A percentile compares a stretch with the other conserved stretches of the same genome.
These are phyloP conservation scores for Fallopia convolvulus DNA, from an alignment of 148 eudicot species.

Conservation along the genomic window DNA sequence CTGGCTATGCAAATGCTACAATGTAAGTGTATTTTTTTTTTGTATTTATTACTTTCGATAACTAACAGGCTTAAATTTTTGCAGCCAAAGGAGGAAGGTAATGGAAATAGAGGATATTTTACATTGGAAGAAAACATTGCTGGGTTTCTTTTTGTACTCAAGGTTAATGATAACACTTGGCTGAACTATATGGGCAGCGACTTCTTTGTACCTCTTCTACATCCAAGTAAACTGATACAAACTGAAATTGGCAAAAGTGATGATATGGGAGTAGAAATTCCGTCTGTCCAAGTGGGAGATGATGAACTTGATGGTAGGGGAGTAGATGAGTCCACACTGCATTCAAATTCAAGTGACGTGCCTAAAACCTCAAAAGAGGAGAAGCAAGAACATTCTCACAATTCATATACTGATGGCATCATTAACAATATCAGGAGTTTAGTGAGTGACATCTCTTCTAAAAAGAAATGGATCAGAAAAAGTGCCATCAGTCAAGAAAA, in stretches of 20 bases:
- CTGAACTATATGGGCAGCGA: constrained; percentile 72
- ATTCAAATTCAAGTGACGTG: constrained; percentile 15
- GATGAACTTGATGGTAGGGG: constrained; percentile 20
- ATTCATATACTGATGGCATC: constrained; percentile 52
- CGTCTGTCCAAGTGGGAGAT: constrained; percentile 12
- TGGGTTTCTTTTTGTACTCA: constrained; percentile 75
- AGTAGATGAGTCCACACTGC: constrained; percentile 9
- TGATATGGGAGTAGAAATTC: neutral
- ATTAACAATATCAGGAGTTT: constrained; percentile 65
- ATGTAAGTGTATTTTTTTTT: neutral
- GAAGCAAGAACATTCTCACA: constrained; percentile 34
- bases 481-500: constrained; percentile 68
- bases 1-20: neutral
- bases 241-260: neutral
- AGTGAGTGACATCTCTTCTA: constrained; percentile 66
- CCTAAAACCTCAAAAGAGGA: constrained; percentile 18
- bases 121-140: constrained; percentile 37
- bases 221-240: constrained; percentile 15
- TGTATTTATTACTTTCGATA: neutral
- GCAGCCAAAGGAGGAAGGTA: constrained; percentile 59
- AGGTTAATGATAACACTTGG: constrained; percentile 65
- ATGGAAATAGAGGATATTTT: constrained; percentile 51
- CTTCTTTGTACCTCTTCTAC: constrained; percentile 59
- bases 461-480: constrained; percentile 53
- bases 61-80: constrained; percentile 9